Evolutionary conservation across 2,329 filamentous ascomycete genomes (phyloP), one percentile per base, ranked within the genome.

Genomic region (Trichoderma harzianum): DNA sequence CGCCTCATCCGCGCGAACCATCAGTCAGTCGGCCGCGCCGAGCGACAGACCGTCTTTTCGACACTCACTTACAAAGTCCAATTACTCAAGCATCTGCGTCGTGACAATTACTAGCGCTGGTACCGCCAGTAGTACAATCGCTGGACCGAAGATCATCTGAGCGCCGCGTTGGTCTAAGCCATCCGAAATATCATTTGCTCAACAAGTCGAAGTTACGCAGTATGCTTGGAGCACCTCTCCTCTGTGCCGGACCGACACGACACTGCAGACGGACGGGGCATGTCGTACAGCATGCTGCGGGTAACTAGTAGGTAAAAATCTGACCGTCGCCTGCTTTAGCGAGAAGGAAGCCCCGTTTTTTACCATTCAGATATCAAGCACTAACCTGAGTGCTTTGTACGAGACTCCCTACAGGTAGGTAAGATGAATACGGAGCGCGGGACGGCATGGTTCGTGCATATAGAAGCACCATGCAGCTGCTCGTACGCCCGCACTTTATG

Each of bases 251-350:
- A 28, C 66, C 66, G 66, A 61, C 67, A 69, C 47, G 34, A 53
- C 67, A 69, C 26, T 69, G 67, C 67, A 69, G 55, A 69, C 30
- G 16, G 43, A 51, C 47, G 47, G 47, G 43, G 47, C 43, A 69
- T 69, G 67, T 70, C 68, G 58, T 64, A 70, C 68, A 70, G 67
- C 67, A 69, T 69, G 67, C 67, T 69, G 67, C 67, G 60, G 57
- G 57, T 53, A 53, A 30, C 51, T 62, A 60, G 34, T 10, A 47
- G 30, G 57, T 34, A 68, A 69, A 47, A 69, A 61, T 69, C 39
- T 53, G 39, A 67, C 39, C 21, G 67, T 69, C 67, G 57, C 57
- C 55, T 69, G 57, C 67, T 24, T 69, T 69, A 69, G 67, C 67
- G 67, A 69, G 39, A 69, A 51, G 67, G 39, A 26, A 18, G 67